Evolutionary conservation across 2,329 filamentous ascomycete species (phyloP), one percentile per base, ranked within the genome.

Genomic region (Geoglossum cookeanum): DNA sequence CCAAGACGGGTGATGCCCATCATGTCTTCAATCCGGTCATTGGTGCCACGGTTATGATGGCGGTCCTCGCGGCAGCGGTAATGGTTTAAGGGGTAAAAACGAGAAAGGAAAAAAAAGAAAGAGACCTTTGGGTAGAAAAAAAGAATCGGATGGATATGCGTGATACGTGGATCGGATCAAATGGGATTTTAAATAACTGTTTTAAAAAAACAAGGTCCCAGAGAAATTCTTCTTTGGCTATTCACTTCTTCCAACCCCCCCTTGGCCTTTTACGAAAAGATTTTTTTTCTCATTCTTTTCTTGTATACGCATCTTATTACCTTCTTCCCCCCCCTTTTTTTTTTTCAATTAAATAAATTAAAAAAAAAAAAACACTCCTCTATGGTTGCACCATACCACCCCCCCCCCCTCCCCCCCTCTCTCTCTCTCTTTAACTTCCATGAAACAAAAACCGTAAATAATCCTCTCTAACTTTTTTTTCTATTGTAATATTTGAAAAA

Each of bases 261-360:
- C 33, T 7, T 7, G 7, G 9, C 39, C 13, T 15, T 15, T 68
- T 55, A 70, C 69, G 62, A 70, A 29, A 11, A 47, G n/a, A 27
- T 4, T 17, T 15, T 5, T 6, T 29, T 7, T 13, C 17, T 17
- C 29, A 1, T 5, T 15, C n/a, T 8, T 29, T 51, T 51, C 33
- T 17, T 2, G 9, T 13, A 3, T 17, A 13, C 30, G 13, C 47
- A 13, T n/a, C 30, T 17, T 22, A 22, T n/a, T 51, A 0, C 47
- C n/a, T 17, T 51, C n/a, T 51, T 51, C n/a, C n/a, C 17, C 4
- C n/a, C 49, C n/a, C 49, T 52, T 30, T 52, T 17, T 35, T 52
- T 3, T 35, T 35, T 52, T 22, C 22, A 22, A 22, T 22, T 22
- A 22, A 22, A 22, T 22, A 22, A 22, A 22, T 22, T 22, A 22